These are phyloP conservation scores for Pseudopithomyces chartarum DNA, from an alignment of 2,329 filamentous ascomycete species.

Conservation along the genomic window DNA sequence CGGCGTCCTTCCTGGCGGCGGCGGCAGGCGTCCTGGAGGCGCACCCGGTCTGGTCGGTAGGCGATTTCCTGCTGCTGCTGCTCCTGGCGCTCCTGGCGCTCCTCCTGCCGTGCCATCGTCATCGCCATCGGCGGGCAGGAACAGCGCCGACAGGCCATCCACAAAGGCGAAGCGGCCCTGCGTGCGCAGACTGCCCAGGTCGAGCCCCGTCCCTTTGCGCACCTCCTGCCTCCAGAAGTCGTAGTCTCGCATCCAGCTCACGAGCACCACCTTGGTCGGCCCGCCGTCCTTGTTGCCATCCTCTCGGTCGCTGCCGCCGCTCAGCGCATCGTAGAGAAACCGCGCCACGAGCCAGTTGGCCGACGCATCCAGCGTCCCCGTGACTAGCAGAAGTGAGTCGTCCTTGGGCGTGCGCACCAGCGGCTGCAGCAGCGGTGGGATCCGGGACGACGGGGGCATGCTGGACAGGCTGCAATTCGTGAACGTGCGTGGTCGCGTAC, in stretches of 20 bases:
- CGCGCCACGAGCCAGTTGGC: constrained; percentile 62
- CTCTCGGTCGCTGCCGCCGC: constrained; percentile 24
- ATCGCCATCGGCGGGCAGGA: constrained; percentile 29
- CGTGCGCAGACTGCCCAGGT: constrained; percentile 65
- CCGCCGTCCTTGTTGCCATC: constrained; percentile 19
- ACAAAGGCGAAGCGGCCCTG: constrained; percentile 72
- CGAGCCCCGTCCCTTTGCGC: constrained; percentile 72
- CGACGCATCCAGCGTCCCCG: constrained; percentile 62
- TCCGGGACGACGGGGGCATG: constrained; percentile 53
- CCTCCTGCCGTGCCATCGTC: too few species aligned
- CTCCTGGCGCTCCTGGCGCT: not conserved
- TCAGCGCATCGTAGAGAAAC: constrained; percentile 55
- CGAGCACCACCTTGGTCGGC: constrained; percentile 64
- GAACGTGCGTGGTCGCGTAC: not conserved
- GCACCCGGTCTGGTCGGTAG: too few species aligned
- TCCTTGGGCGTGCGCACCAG: constrained; percentile 65
- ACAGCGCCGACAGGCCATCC: constrained; percentile 72
- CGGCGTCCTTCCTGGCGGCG: constrained; percentile 24
- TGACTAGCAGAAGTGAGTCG: constrained; percentile 68
- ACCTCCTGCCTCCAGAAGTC: constrained; percentile 78
- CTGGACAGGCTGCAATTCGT: not conserved
- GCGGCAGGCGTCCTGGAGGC: not conserved
- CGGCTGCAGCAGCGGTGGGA: constrained; percentile 68
- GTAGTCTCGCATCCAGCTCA: constrained; percentile 81
- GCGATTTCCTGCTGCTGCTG: not conserved